Base-by-base conservation (phyloP, 768 basidiomycete genomes). In the Mycena albidolilacea region DNA sequence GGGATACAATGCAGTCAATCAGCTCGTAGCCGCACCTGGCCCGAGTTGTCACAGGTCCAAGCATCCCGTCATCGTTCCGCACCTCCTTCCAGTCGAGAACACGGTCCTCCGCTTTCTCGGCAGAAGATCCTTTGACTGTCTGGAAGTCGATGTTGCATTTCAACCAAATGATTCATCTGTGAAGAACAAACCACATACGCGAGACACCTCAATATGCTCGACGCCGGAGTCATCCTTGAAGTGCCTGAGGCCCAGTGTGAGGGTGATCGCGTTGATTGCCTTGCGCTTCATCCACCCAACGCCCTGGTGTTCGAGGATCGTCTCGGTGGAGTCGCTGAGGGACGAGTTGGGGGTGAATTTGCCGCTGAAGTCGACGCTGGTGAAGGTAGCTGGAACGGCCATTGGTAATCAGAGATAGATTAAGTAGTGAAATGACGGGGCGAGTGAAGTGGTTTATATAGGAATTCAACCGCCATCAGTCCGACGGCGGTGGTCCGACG, bases 181-280 rank as follows among this genome's bases (percentile, higher is more conserved):
- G 48, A 19, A 38, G 7, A 11, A 6, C 11, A 37, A 65, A 8
- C 7, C 64, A 67, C 52, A 43, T 58, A 54, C 30, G 17, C 38
- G 23, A 12, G 23, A 30, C 23, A 67, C 15, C 14, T 67, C 65
- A 30, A 67, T 37, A 43, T 15, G 37, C 55, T 67, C 65, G 17
- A 59, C 55, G 21, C 65, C 65, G 14, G 57, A 21, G 23, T 12
- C 43, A 21, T 67, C 57, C 43, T 58, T 57, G 55, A 21, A 67
- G 55, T 67, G 65, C 55, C 57, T 58, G 23, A 67, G 15, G 43
- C 11, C 5, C 15, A 67, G 14, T 8, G 55, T 46, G 23, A 43
- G 21, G 5, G 55, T 30, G 5, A 35, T 17, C 21, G 38, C 21
- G 30, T 9, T 4, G 7, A 67, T 35, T 7, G 43, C 65, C 43